Conservation (phyloP, 768 basidiomycete genomes). For the Boletus fagicola region DNA sequence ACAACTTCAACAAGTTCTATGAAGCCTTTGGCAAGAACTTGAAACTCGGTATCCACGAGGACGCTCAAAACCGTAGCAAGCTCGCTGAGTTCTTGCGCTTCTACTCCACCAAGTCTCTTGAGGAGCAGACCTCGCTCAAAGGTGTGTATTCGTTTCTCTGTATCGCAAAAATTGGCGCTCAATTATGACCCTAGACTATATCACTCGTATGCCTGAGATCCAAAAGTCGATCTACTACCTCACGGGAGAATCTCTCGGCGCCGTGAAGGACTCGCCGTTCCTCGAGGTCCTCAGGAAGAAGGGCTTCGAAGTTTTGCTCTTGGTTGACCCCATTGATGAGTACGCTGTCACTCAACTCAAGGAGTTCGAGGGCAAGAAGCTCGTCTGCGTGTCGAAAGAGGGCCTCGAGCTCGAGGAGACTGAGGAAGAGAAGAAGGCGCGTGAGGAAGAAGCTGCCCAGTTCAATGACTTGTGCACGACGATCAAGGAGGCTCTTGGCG, state of each 20-base stretch:
- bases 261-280: conserved; percentile 94
- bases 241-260: conserved; percentile 93
- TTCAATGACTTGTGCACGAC: conserved; percentile 88
- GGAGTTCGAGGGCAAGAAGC: conserved; percentile 98
- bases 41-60: conserved; percentile 99
- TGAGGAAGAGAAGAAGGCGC: conserved; percentile 90
- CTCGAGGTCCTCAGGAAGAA: conserved; percentile 99
- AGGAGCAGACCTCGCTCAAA: conserved; percentile 92
- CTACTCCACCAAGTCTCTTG: conserved; percentile 90
- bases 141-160: conserved; percentile 44
- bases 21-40: conserved; percentile 99
- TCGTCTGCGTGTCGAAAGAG: conserved; percentile 97
- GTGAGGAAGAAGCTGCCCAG: conserved; percentile 81
- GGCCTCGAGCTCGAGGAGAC: conserved; percentile 99
- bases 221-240: conserved; percentile 99
- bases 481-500: conserved; percentile 98
- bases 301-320: conserved; percentile 96
- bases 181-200: conserved; percentile 68
- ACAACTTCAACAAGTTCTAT: conserved; percentile 96
- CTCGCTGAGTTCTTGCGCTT: conserved; percentile 99
- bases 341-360: conserved; percentile 98
- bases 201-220: conserved; percentile 98
- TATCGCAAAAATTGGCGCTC: background rate
- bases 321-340: conserved; percentile 98
- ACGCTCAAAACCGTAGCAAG: conserved; percentile 98